Conservation (phyloP, 73 alveolate species). For the Tetrahymena elliotti region DNA sequence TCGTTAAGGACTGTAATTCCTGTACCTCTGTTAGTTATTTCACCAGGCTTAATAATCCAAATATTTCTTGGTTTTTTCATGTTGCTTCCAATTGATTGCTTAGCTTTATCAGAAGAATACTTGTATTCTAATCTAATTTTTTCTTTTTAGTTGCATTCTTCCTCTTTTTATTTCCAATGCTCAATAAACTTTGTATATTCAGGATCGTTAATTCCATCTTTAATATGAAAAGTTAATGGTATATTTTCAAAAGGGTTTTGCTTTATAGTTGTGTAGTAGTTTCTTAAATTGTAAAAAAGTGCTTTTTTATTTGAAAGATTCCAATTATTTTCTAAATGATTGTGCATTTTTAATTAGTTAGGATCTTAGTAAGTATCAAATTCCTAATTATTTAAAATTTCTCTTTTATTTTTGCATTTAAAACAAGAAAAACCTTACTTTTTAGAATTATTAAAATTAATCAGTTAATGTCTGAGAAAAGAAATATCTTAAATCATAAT, state of each 20-base stretch:
- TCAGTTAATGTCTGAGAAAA: neutral
- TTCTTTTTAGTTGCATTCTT: neutral
- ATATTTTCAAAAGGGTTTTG: constrained; percentile 1
- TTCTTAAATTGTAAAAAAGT: constrained; percentile 15
- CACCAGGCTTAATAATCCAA: constrained; percentile 46
- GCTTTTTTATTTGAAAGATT: constrained; percentile 40
- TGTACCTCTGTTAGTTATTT: constrained; percentile 37
- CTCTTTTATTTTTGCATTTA: no score
- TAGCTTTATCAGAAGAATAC: neutral
- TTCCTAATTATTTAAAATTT: neutral
- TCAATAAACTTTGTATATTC: constrained; percentile 13
- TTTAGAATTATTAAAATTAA: neutral
- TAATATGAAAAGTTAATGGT: constrained; percentile 33
- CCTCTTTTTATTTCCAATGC: neutral
- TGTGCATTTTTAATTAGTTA: constrained; percentile 5
- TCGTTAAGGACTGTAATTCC: constrained; percentile 21
- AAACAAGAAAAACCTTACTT: neutral
- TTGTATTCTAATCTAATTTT: neutral
- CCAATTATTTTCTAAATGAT: constrained; percentile 33
- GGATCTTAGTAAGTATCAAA: neutral
- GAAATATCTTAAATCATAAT: neutral
- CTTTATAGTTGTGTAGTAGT: constrained; percentile 1
- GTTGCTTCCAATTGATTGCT: constrained; percentile 7
- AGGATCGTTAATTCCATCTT: constrained; percentile 24
- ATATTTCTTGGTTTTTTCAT: neutral